These are phyloP conservation scores for Dipteronia dyeriana DNA, from an alignment of 345 rosid species.

Conservation along the genomic window DNA sequence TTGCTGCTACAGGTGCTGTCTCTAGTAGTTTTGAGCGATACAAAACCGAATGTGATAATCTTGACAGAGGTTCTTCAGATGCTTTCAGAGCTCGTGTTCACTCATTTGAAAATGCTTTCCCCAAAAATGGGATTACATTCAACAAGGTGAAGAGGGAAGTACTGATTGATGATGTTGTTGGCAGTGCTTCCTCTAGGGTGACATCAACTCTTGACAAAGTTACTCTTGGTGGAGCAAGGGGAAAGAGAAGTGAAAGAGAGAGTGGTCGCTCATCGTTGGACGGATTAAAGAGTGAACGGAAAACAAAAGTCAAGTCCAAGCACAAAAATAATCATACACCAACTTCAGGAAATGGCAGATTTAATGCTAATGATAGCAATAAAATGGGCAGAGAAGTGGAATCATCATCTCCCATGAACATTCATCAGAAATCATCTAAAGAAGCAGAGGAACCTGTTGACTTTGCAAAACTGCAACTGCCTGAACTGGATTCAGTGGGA, in stretches of 20 bases:
- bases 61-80: slow-evolving; percentile 33
- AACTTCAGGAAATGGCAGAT: slow-evolving; percentile 25
- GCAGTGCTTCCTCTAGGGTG: slow-evolving; percentile 72
- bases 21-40: slow-evolving; percentile 53
- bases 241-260: slow-evolving; percentile 58
- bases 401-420: slow-evolving; percentile 20
- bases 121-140: slow-evolving; percentile 20
- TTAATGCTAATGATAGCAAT: slow-evolving; percentile 19
- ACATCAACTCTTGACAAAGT: slow-evolving; percentile 49
- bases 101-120: slow-evolving; percentile 24
- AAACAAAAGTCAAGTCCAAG: slow-evolving; percentile 61
- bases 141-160: slow-evolving; percentile 55
- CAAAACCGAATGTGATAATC: slow-evolving; percentile 36
- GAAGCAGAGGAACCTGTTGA: slow-evolving; percentile 55
- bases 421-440: slow-evolving; percentile 27
- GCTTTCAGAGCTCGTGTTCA: slow-evolving; percentile 20
- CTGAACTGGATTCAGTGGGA: slow-evolving; percentile 55
- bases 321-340: slow-evolving; percentile 54
- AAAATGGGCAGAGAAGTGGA: slow-evolving; percentile 16
- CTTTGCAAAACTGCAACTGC: slow-evolving; percentile 47
- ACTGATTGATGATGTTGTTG: slow-evolving; percentile 68
- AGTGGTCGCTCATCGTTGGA: slow-evolving; percentile 28
- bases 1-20: slow-evolving; percentile 59
- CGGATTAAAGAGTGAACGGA: slow-evolving; percentile 30
- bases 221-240: slow-evolving; percentile 47